Conservation (phyloP, 2,329 filamentous ascomycete genomes). For the Fusarium tanahbumbuense region DNA sequence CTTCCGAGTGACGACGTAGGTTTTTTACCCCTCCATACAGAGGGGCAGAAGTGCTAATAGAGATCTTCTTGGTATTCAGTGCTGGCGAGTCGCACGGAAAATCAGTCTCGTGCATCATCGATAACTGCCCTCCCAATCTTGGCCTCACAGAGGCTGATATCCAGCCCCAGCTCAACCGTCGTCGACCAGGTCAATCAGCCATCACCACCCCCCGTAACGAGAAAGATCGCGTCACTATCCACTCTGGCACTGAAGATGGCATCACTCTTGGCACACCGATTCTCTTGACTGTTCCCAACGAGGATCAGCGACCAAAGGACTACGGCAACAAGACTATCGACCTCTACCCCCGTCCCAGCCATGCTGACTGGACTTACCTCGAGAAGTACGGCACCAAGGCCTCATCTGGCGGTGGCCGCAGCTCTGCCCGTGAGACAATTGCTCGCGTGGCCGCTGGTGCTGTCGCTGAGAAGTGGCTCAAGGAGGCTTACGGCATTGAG, state of each 20-base stretch:
- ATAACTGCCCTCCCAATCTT: slow-evolving; percentile 90
- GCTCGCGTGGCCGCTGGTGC: slow-evolving; percentile 91
- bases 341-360: slow-evolving; percentile 87
- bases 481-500: slow-evolving; percentile 83
- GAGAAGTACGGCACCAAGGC: slow-evolving; percentile 98
- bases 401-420: slow-evolving; percentile 87
- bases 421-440: slow-evolving; percentile 94
- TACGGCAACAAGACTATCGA: slow-evolving; percentile 93
- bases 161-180: slow-evolving; percentile 92
- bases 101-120: slow-evolving; percentile 94
- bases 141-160: slow-evolving; percentile 86
- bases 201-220: slow-evolving; percentile 94
- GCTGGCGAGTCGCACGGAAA: slow-evolving; percentile 82
- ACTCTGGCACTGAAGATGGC: slow-evolving; percentile 92
- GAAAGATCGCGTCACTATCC: slow-evolving; percentile 90
- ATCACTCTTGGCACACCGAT: slow-evolving; percentile 92
- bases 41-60: neutral
- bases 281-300: slow-evolving; percentile 85
- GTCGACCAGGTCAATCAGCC: slow-evolving; percentile 87
- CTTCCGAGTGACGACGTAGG: slow-evolving; percentile 73
- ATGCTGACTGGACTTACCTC: slow-evolving; percentile 97
- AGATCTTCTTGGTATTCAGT: slow-evolving; percentile 36
- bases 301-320: slow-evolving; percentile 93
- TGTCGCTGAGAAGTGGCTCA: slow-evolving; percentile 93
- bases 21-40: slow-evolving; percentile 32